Conservation (phyloP, 208 protist species). For the Spongospora subterranea region DNA sequence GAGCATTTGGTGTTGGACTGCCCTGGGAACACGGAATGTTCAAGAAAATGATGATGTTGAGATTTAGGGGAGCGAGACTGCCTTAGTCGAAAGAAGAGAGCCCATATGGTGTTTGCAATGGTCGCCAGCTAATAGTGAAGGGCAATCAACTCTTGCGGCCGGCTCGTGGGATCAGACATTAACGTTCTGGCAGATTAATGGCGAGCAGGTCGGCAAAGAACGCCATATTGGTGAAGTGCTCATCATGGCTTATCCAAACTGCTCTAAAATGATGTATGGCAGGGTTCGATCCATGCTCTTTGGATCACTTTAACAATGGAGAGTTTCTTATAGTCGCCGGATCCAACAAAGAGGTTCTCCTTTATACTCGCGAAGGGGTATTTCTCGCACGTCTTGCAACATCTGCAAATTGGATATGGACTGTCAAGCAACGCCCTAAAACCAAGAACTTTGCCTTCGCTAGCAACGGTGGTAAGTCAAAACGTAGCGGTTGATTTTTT, state of each 20-base stretch:
- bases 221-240: background rate
- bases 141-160: constrained; percentile 86
- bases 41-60: too few relatives aligned
- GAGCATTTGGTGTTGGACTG: background rate
- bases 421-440: constrained; percentile 73
- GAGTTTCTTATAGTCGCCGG: constrained; percentile 90
- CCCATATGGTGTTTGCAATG: constrained; percentile 91
- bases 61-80: constrained; percentile 66
- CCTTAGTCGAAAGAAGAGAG: constrained; percentile 78
- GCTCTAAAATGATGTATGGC: constrained; percentile 64
- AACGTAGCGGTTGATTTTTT: background rate
- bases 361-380: constrained; percentile 86
- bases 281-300: constrained; percentile 88
- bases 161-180: constrained; percentile 92
- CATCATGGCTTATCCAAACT: constrained; percentile 16
- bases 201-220: constrained; percentile 72
- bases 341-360: constrained; percentile 85
- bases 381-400: constrained; percentile 78
- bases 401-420: constrained; percentile 69
- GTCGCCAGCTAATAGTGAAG: constrained; percentile 84
- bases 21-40: too few relatives aligned
- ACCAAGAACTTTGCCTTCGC: constrained; percentile 81
- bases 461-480: constrained; percentile 12
- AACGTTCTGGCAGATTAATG: constrained; percentile 90
- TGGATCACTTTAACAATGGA: constrained; percentile 85